phyloP scores from a whole-genome alignment of 2,329 filamentous ascomycete genomes.

The Epichloe typhina region DNA sequence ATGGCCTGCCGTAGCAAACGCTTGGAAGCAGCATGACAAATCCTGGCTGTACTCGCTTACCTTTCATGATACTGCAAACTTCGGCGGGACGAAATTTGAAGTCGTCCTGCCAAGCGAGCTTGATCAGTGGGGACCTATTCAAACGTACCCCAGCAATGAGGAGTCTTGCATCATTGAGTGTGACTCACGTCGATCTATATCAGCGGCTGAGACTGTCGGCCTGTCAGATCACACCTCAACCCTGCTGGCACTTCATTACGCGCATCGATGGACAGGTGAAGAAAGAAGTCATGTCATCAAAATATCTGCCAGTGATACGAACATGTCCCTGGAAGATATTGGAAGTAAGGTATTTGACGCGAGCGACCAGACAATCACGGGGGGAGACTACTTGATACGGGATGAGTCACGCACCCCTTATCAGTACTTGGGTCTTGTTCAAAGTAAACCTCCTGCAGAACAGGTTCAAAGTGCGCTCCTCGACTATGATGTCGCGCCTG shows the following conservation, averaged over 20 bases:
- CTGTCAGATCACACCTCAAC: conserved; percentile 30
- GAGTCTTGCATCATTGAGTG: conserved; percentile 22
- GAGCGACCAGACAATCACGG: conserved; percentile 10
- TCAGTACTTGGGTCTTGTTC: conserved; percentile 27
- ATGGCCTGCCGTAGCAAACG: conserved; percentile 30
- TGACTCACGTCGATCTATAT: conserved; percentile 8
- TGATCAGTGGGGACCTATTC: conserved; percentile 22
- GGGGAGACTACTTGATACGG: conserved; percentile 26
- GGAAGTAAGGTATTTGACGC: conserved; percentile 16
- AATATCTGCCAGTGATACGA: conserved; percentile 17
- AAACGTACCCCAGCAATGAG: conserved; percentile 25
- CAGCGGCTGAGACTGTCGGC: conserved; percentile 7
- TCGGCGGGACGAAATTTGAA: conserved; percentile 21
- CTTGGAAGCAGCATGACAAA: conserved; percentile 23
- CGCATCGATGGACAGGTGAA: conserved; percentile 30
- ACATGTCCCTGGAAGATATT: conserved; percentile 19
- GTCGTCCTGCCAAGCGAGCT: conserved; percentile 31
- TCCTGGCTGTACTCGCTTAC: conserved; percentile 18
- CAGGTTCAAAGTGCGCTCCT: conserved; percentile 25
- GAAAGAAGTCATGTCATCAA: conserved; percentile 31
- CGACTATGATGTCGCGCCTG: conserved; percentile 25
- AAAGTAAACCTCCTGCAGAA: conserved; percentile 28
- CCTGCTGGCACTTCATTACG: conserved; percentile 34
- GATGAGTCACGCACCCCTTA: conserved; percentile 23
- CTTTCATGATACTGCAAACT: conserved; percentile 19